Evolutionary conservation across 352 stramenopile genomes (phyloP), one percentile per base, ranked within the genome.

Genomic region (Phytophthora litchii): DNA sequence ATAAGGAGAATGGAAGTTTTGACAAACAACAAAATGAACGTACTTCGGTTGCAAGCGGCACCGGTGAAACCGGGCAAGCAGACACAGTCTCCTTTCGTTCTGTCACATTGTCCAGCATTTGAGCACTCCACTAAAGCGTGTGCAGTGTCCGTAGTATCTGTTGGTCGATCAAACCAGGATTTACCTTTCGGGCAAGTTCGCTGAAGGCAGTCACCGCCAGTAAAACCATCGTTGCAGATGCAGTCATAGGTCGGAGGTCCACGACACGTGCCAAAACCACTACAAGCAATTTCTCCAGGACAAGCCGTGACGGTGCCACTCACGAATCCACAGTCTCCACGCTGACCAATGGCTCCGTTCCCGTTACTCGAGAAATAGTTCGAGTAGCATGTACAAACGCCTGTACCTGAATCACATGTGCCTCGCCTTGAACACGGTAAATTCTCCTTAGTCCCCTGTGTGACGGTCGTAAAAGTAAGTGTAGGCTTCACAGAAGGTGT

Each of bases 271-370:
- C 83, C 83, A 54, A 85, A 72, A 4, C 83, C 83, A 43, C 81
- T 93, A 43, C 83, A 93, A 2, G 83, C 80, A 44, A 91, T 86
- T 43, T 88, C 76, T 19, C 78, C 83, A 0, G 83, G 83, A 64
- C 83, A 92, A 19, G 65, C 70, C 27, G 80, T 90, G 46, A 93
- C 76, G 0, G 77, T 76, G 10, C 56, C 58, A 6, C 60, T 68
- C 58, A 91, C 80, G 59, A 83, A 94, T 4, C 94, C 95, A 59
- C 95, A 98, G 76, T 98, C 94, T 13, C 94, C 94, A 14, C 92
- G 78, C 58, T 81, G 79, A 3, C 94, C 92, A 32, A 91, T 88
- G 17, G 69, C 80, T 21, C 80, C 92, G 31, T 88, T 79, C 2
- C 86, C 87, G 43, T 92, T 79, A 64, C 83, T 90, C 11, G 80